Evolutionary conservation across 305 asterid genomes (phyloP), one percentile per base, ranked within the genome.

Genomic region (Rubia tinctorum): DNA sequence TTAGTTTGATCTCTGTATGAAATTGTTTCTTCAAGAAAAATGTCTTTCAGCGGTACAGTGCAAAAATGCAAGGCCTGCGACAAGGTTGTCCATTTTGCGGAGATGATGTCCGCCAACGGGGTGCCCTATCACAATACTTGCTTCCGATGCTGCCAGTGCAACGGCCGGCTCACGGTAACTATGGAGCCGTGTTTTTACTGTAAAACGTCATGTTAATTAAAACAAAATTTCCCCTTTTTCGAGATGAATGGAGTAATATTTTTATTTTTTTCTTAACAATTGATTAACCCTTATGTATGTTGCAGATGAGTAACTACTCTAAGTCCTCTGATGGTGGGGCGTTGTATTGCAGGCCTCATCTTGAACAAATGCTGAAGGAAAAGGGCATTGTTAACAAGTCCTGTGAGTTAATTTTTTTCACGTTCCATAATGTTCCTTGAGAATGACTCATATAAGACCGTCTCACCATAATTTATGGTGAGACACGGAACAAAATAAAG

Each of bases 71-170:
- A 84, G 78, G 80, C 84, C 42, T 85, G 89, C 68, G 84, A 78
- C 9, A 74, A 80, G 49, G 75, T 79, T 66, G 89, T 85, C 47
- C 84, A 90, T 77, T 81, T 81, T 51, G 91, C 83, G 0, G 96
- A 90, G 75, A 88, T 87, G 88, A 76, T 88, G 73, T 82, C 92
- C 2, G 92, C 95, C 0, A 91, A 90, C 74, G 96, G 96, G n/a
- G 80, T 86, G 63, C 87, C 92, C 3, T 88, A 81, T 69, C 96
- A 90, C 75, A 90, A 86, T 30, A 84, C 78, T 8, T 90, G 96
- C 78, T 90, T 88, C 84, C 86, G 85, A 82, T 90, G 96, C 78
- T 73, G 76, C 75, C 85, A 82, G 23, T 90, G 96, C 84, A 86
- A 81, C 62, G 90, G 91, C 0, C 83, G 92, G 8, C 93, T 88